Percentiles rank a stretch among this genome's conserved stretches.
Evolutionary conservation across 2,329 filamentous ascomycete species (phyloP).

Genomic region (Colletotrichum shisoi): DNA sequence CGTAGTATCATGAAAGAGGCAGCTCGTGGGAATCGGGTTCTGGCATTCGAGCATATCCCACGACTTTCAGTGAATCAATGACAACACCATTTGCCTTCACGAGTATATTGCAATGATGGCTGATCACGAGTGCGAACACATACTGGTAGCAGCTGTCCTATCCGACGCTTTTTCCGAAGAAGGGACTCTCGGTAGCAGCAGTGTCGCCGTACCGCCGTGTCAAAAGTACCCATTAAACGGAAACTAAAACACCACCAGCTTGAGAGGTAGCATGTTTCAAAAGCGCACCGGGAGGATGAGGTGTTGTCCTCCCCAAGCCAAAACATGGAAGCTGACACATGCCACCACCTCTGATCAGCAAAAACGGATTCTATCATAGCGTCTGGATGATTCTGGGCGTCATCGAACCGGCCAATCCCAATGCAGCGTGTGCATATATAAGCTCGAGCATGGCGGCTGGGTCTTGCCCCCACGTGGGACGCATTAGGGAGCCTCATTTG

Average conservation of each 20-base stretch:
- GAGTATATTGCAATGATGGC: background rate
- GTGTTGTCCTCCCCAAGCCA: background rate
- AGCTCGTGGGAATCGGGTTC: background rate
- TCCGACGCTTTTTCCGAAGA: background rate
- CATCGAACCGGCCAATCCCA: background rate
- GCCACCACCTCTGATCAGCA: background rate
- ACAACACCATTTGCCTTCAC: background rate
- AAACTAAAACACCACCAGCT: background rate
- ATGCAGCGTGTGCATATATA: conserved; percentile 25
- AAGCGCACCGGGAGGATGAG: background rate
- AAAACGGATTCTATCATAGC: background rate
- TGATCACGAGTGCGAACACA: background rate
- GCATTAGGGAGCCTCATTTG: conserved; percentile 35
- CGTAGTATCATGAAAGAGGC: background rate
- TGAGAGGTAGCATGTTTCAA: background rate
- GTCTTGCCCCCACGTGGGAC: conserved; percentile 34
- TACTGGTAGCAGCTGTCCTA: background rate
- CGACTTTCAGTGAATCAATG: background rate
- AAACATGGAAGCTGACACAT: background rate
- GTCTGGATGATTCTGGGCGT: background rate
- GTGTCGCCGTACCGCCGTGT: background rate
- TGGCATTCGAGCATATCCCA: conserved; percentile 1
- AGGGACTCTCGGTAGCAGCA: background rate
- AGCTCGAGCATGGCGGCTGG: conserved; percentile 18
- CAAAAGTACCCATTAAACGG: background rate